These are phyloP conservation scores for Citrus medica DNA, from an alignment of 345 rosid species.

Conservation along the genomic window DNA sequence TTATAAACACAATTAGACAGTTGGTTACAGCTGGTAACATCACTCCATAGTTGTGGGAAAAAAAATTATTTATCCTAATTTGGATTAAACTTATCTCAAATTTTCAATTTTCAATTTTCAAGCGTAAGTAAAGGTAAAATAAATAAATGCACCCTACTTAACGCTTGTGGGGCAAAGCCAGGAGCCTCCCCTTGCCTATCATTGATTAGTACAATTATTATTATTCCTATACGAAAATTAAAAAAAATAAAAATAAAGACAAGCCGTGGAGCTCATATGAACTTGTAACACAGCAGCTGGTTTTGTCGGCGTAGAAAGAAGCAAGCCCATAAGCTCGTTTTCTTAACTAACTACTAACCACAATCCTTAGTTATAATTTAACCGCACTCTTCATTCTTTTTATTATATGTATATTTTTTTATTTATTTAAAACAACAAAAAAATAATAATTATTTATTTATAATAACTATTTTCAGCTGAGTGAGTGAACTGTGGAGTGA, in stretches of 20 bases:
- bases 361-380: conserved; percentile 8
- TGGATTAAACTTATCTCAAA: neutral
- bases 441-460: neutral
- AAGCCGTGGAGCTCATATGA: neutral
- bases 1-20: neutral
- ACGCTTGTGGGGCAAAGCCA: neutral
- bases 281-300: conserved; percentile 20
- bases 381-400: neutral
- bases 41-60: neutral
- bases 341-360: conserved; percentile 17
- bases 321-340: conserved; percentile 11
- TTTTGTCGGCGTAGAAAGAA: conserved; percentile 31
- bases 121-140: neutral
- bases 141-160: neutral
- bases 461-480: neutral
- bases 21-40: neutral
- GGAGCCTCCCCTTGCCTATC: neutral
- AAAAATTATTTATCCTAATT: neutral
- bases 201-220: neutral
- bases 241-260: neutral
- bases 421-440: neutral
- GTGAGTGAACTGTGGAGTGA: conserved; percentile 6
- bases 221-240: neutral
- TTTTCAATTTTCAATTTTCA: neutral
- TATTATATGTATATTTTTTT: neutral